Percentiles rank a stretch among this genome's conserved stretches.
phyloP scores from a whole-genome alignment of 441 rosid genomes.

The Jatropha multifida region DNA sequence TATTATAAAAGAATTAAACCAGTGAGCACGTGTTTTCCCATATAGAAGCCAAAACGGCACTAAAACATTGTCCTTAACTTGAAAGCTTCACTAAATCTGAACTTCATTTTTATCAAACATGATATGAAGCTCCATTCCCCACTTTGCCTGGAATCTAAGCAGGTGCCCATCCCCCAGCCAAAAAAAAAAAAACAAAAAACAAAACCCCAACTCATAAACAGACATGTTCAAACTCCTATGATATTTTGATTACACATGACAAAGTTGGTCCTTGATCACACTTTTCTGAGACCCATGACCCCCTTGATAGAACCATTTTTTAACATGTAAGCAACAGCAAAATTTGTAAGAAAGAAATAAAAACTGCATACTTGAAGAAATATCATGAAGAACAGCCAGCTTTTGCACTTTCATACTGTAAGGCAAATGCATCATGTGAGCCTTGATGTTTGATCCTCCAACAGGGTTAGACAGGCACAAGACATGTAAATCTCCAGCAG shows the following conservation, averaged over 20 bases:
- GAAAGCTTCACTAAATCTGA: not conserved
- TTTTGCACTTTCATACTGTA: conserved; percentile 63
- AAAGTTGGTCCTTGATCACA: conserved; percentile 8
- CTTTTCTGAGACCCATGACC: conserved; percentile 1
- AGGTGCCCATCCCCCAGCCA: too few relatives aligned
- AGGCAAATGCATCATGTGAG: conserved; percentile 52
- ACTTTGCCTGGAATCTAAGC: not conserved
- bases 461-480: conserved; percentile 42
- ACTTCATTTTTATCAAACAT: conserved; percentile 3
- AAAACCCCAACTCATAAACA: not conserved
- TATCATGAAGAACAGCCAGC: conserved; percentile 62
- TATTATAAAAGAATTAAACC: not conserved
- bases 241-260: not conserved
- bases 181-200: not conserved
- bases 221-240: not conserved
- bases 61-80: not conserved
- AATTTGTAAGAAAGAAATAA: conserved; percentile 6
- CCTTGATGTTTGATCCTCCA: conserved; percentile 40
- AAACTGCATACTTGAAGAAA: conserved; percentile 53
- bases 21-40: conserved; percentile 8
- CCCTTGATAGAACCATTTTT: conserved; percentile 2
- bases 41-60: not conserved
- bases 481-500: conserved; percentile 55
- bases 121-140: not conserved
- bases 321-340: conserved; percentile 21